Evolutionary conservation across 2,329 filamentous ascomycete genomes (phyloP), one percentile per base, ranked within the genome.

Genomic region (Teratosphaeria zuluensis): DNA sequence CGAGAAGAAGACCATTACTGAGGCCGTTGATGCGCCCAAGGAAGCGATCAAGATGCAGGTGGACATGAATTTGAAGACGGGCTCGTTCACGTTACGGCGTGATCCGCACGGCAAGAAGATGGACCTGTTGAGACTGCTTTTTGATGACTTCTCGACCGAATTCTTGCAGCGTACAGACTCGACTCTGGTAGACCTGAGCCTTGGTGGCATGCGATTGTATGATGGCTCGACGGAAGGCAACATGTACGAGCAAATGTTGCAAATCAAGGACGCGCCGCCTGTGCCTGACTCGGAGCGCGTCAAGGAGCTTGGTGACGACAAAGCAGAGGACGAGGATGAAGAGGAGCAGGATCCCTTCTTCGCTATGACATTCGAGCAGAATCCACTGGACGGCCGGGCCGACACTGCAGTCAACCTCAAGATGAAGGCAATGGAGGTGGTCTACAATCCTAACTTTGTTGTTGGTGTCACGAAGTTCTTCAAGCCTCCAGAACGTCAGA

Each of bases 401-500:
- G 95, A 99, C 68, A 87, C 95, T 24, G 90, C 91, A 6, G 78
- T 99, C 35, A 92, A 87, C 2, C 87, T 92, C 67, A 96, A 95
- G 73, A 77, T 99, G 65, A 96, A 95, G 73, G 94, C 92, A 52
- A 86, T 99, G 65, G 95, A 99, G 72, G 88, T 99, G 57, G 90
- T 99, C 28, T 99, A 96, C 82, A 99, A 99, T 67, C 94, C 95
- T 0, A 89, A 87, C 63, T 95, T 97, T 65, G 81, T 97, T 0
- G 85, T 96, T 5, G 92, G 94, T 54, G 85, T 97, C 46, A 90
- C 87, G 56, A 90, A 91, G 66, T 99, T 99, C 77, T 99, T 99
- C 78, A 88, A 92, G 62, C 94, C 94, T 0, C 95, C 94, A 0
- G 92, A 96, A 72, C 83, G 92, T 55, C 95, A 99, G 71, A 96